Conservation (phyloP, 2,329 filamentous ascomycete genomes). For the Hypoxylon sp. region DNA sequence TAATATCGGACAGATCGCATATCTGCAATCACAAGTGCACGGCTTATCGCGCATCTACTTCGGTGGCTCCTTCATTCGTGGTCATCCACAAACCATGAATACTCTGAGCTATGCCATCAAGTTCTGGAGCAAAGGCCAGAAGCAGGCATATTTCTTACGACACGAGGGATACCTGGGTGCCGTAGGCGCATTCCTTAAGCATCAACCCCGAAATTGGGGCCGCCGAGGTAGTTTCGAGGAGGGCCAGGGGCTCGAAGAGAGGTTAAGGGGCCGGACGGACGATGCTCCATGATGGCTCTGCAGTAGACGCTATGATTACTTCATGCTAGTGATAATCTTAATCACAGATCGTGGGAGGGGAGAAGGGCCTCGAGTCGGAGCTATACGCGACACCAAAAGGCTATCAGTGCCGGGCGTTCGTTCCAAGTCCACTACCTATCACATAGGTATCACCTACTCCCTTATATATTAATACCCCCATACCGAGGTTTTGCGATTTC, state of each 20-base stretch:
- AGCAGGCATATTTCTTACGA: constrained; percentile 94
- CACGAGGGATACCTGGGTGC: constrained; percentile 96
- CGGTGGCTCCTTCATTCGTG: constrained; percentile 95
- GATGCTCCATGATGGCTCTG: constrained; percentile 19
- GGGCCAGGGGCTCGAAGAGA: constrained; percentile 51
- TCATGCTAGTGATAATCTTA: not conserved
- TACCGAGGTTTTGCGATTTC: not conserved
- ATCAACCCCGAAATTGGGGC: constrained; percentile 93
- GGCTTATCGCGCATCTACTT: constrained; percentile 95
- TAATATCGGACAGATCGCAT: constrained; percentile 98
- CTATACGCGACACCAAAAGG: constrained; percentile 2
- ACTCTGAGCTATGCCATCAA: constrained; percentile 96
- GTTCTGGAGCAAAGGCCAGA: constrained; percentile 95
- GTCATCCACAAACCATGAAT: constrained; percentile 97
- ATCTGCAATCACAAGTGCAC: constrained; percentile 97
- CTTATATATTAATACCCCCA: not conserved
- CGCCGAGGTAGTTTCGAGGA: constrained; percentile 82
- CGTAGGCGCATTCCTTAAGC: constrained; percentile 93
- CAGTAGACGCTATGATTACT: not conserved
- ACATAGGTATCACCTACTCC: not conserved
- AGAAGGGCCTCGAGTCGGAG: not conserved
- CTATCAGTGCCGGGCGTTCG: not conserved
- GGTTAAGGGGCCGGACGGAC: constrained; percentile 46
- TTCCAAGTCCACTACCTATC: not conserved
- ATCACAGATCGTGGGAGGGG: not conserved